phyloP scores from a whole-genome alignment of 2,329 filamentous ascomycete genomes.

The Trichoderma sp. region DNA sequence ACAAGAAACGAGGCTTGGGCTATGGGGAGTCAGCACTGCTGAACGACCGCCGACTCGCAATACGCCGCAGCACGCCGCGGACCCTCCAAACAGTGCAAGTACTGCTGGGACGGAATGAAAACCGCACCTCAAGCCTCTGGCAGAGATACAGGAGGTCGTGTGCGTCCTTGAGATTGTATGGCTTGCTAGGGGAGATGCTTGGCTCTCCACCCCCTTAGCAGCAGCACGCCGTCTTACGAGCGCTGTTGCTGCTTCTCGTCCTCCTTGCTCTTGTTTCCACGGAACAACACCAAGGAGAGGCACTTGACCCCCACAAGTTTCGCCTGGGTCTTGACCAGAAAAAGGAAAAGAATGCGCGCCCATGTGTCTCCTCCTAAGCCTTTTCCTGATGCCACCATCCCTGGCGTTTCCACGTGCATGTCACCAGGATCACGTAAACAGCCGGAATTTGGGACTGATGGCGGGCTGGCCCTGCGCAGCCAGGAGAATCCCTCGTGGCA shows the following conservation, averaged over 20 bases:
- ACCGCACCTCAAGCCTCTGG: background rate
- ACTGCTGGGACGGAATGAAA: background rate
- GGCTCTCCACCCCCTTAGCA: background rate
- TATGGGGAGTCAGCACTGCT: background rate
- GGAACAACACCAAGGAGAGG: background rate
- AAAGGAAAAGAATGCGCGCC: conserved; percentile 19
- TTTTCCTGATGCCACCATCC: background rate
- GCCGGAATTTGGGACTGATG: conserved; percentile 6
- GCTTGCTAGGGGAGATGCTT: background rate
- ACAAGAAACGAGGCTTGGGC: background rate
- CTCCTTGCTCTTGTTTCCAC: background rate
- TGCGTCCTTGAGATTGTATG: background rate
- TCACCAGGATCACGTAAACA: conserved; percentile 17
- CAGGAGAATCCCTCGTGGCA: conserved; percentile 21
- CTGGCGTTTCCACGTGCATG: conserved; percentile 20
- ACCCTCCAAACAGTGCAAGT: background rate
- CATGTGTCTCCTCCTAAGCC: background rate
- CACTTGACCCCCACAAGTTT: conserved; percentile 1
- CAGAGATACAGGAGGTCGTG: background rate
- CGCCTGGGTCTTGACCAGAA: conserved; percentile 13
- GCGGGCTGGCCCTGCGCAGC: conserved; percentile 1
- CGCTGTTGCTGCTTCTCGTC: background rate
- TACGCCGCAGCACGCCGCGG: background rate
- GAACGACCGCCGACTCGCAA: background rate
- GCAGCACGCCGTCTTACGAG: background rate